These are phyloP conservation scores for Allomyces macrogynus DNA, from an alignment of 192 early-diverging fungal species.

Conservation along the genomic window DNA sequence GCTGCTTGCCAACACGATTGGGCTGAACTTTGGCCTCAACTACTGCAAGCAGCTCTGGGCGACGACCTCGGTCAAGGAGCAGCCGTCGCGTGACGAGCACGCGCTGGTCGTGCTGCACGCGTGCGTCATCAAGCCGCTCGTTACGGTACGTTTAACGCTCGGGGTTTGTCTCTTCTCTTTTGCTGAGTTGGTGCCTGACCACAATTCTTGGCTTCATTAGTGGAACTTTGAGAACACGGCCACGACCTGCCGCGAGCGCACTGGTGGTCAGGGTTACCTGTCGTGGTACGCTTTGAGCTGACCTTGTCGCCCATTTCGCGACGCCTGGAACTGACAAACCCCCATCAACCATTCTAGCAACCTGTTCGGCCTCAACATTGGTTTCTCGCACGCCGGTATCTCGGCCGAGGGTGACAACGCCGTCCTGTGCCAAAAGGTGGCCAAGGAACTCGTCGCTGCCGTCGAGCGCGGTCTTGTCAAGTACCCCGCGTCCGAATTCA, in stretches of 20 bases:
- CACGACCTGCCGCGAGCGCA: slow-evolving; percentile 47
- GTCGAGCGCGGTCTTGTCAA: slow-evolving; percentile 21
- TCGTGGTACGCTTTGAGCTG: slow-evolving; percentile 2
- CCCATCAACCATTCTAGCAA: slow-evolving; percentile 12
- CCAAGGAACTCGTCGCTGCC: slow-evolving; percentile 45
- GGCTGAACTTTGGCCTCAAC: slow-evolving; percentile 55
- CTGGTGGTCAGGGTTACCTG: slow-evolving; percentile 56
- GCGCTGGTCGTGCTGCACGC: slow-evolving; percentile 44
- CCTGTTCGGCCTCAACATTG: slow-evolving; percentile 40
- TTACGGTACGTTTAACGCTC: slow-evolving; percentile 10
- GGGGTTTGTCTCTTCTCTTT: too few relatives aligned
- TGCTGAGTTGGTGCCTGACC: too few relatives aligned
- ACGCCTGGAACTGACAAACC: too few relatives aligned
- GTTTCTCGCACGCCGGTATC: slow-evolving; percentile 55
- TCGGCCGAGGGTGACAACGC: slow-evolving; percentile 64
- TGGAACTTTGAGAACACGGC: slow-evolving; percentile 53
- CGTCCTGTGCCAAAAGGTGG: slow-evolving; percentile 55
- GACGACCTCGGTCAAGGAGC: slow-evolving; percentile 3
- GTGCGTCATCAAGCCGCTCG: slow-evolving; percentile 57
- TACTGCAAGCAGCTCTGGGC: slow-evolving; percentile 50
- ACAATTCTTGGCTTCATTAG: too few relatives aligned
- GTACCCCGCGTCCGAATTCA: slow-evolving; percentile 14
- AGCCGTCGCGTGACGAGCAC: slow-evolving; percentile 21
- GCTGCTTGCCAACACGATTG: slow-evolving; percentile 37
- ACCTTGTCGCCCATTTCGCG: too few relatives aligned